phyloP scores from a whole-genome alignment of 2,329 filamentous ascomycete genomes.

The Penicillium sp. region DNA sequence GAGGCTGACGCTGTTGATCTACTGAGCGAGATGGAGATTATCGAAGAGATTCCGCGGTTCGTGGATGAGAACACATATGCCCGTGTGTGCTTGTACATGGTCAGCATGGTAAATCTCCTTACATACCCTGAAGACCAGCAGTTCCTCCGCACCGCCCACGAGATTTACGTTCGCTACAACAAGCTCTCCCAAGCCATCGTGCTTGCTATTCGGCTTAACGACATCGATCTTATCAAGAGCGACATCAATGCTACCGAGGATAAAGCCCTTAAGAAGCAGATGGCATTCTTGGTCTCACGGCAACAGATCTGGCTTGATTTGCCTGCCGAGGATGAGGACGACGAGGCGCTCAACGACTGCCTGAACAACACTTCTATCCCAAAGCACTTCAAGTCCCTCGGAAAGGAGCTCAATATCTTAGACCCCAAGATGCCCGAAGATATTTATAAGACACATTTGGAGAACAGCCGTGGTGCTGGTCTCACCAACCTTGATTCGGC shows the following conservation, averaged over 20 bases:
- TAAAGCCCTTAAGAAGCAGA: constrained; percentile 83
- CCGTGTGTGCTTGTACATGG: constrained; percentile 95
- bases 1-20: constrained; percentile 97
- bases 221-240: constrained; percentile 76
- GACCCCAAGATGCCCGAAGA: constrained; percentile 97
- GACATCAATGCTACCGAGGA: constrained; percentile 83
- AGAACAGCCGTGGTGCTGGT: constrained; percentile 89
- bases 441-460: constrained; percentile 98
- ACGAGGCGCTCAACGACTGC: constrained; percentile 76
- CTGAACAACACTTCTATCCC: constrained; percentile 85
- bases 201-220: constrained; percentile 90
- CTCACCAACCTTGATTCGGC: constrained; percentile 95
- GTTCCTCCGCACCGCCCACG: constrained; percentile 89
- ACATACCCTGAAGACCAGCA: constrained; percentile 97
- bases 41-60: constrained; percentile 84
- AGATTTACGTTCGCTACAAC: constrained; percentile 91
- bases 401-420: constrained; percentile 93
- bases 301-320: constrained; percentile 85
- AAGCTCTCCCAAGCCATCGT: constrained; percentile 93
- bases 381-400: constrained; percentile 90
- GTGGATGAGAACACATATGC: constrained; percentile 93
- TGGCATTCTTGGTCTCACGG: constrained; percentile 88
- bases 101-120: constrained; percentile 96
- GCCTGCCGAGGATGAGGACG: constrained; percentile 65
- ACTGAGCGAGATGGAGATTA: constrained; percentile 96